Base-by-base conservation (phyloP, 306 rosid genomes). In the Quercus ilex region DNA sequence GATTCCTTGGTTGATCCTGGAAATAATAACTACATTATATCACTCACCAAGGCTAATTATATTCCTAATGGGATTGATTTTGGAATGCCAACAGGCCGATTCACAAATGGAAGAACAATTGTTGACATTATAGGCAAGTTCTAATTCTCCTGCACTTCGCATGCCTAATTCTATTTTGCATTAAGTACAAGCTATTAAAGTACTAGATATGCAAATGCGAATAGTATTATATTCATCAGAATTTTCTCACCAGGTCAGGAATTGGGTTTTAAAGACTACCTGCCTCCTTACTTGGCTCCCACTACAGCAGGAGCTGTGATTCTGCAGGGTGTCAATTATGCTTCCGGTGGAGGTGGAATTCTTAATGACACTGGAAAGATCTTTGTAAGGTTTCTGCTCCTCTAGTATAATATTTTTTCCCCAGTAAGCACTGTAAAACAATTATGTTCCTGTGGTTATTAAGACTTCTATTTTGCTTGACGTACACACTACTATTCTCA, bases 321-420 rank as follows among this genome's bases (percentile, higher is more conserved):
- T 84, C 81, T 93, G 65, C 79, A 77, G 56, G 98, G 94, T 46
- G 92, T 87, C 38, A 93, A 93, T 63, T 91, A 91, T 82, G 98
- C 94, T 38, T 93, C 94, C 28, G 94, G 94, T 20, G 91, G 90
- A 13, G 80, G 88, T 82, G 94, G 97, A 75, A 90, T 91, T 88
- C 88, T 91, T 38, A 93, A 93, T 58, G 4, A 56, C 28, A 91
- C 92, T 1, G 98, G 94, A 46, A 53, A 79, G 55, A 52, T 82
- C 38, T 91, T 90, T 78, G 97, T 90, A 78, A 87, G 85, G 79
- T 78, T 79, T 76, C 20, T 85, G 23, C 73, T 81, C 57, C 49
- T 17, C 1, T 69, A 10, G 43, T 38, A 38, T 38, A 38, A 6
- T 38, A 38, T 38, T 38, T 38, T 38, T 38, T 38, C 11, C 43